Conservation (phyloP, 108 stramenopile genomes). For the Nitzschia sp. region DNA sequence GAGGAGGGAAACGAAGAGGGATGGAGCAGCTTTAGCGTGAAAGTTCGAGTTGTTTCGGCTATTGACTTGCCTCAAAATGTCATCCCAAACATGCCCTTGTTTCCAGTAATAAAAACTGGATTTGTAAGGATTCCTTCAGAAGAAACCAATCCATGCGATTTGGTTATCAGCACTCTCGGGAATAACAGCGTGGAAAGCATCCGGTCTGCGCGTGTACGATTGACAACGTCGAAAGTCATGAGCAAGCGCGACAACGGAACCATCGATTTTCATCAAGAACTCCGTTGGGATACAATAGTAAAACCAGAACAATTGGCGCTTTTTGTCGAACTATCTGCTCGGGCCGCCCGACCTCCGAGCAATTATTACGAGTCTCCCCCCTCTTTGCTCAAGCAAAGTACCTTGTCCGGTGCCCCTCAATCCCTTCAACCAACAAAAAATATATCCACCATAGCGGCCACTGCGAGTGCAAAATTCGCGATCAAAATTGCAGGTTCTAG, state of each 20-base stretch:
- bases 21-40: constrained; percentile 33
- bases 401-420: not conserved
- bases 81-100: constrained; percentile 66
- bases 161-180: constrained; percentile 16
- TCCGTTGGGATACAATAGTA: constrained; percentile 65
- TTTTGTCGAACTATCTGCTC: constrained; percentile 53
- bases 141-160: not conserved
- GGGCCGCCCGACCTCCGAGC: constrained; percentile 40
- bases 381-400: not conserved
- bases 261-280: constrained; percentile 80
- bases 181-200: constrained; percentile 22
- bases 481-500: not conserved
- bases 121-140: constrained; percentile 36
- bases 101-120: constrained; percentile 74
- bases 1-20: not conserved
- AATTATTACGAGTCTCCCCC: constrained; percentile 42
- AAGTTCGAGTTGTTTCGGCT: constrained; percentile 61
- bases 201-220: constrained; percentile 31
- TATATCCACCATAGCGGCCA: constrained; percentile 4
- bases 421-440: not conserved
- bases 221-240: constrained; percentile 41
- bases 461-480: not conserved
- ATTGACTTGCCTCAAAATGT: constrained; percentile 71
- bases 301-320: constrained; percentile 49
- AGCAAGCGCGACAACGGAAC: constrained; percentile 53